phyloP scores from a whole-genome alignment of 2,329 filamentous ascomycete species.

The Iodosphaeria phyllophila region DNA sequence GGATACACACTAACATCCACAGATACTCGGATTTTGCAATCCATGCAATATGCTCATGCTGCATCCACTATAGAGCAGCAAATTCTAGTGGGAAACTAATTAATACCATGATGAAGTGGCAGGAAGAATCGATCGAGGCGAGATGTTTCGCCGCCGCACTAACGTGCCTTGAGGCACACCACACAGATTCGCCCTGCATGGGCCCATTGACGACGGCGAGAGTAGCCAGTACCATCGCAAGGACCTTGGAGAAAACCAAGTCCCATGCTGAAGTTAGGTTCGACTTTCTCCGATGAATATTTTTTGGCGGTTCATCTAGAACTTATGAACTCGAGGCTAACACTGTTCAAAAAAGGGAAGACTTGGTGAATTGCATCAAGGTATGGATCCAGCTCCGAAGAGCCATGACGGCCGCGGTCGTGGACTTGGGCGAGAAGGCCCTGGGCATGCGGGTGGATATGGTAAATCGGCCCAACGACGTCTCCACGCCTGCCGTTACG shows the following conservation, averaged over 20 bases:
- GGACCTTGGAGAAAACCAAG: constrained; percentile 42
- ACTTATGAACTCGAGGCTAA: constrained; percentile 23
- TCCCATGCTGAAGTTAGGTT: not conserved
- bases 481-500: constrained; percentile 43
- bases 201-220: constrained; percentile 34
- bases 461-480: constrained; percentile 34
- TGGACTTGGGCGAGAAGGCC: constrained; percentile 38
- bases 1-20: too few relatives aligned
- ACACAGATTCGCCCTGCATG: constrained; percentile 35
- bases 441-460: constrained; percentile 35
- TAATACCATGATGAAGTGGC: too few relatives aligned
- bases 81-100: too few relatives aligned
- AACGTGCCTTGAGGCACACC: constrained; percentile 43
- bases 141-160: constrained; percentile 40
- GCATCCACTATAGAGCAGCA: too few relatives aligned
- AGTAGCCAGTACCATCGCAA: constrained; percentile 36
- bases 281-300: not conserved
- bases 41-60: too few relatives aligned
- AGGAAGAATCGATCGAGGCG: constrained; percentile 39
- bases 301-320: constrained; percentile 1
- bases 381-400: constrained; percentile 47
- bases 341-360: constrained; percentile 42
- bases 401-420: constrained; percentile 41
- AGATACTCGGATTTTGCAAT: too few relatives aligned
- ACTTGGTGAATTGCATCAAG: too few relatives aligned